Evolutionary conservation across 495 filamentous ascomycete species (phyloP), one percentile per base, ranked within the genome.

Genomic region (Cetradonia linearis): DNA sequence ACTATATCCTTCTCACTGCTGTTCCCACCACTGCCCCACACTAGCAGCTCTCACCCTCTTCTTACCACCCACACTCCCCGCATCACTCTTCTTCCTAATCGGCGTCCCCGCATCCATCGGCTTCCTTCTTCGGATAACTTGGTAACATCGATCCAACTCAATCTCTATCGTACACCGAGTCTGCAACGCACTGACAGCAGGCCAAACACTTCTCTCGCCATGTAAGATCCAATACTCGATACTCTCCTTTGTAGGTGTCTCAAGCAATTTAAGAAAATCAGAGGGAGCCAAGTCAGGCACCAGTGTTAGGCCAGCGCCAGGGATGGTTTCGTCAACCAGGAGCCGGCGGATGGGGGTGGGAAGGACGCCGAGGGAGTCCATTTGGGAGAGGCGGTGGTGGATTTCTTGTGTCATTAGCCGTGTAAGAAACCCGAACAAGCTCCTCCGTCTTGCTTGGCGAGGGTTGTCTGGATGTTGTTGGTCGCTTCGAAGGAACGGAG

Each of bases 151-250:
- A 68, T 96, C 91, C 23, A 96, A 73, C 68, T 93, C 89, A 52
- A 88, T 84, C 70, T 97, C 92, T 16, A 96, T 78, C 23, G 84
- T 86, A 67, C 89, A 91, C n/a, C 92, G 75, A 8, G 95, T 83
- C 66, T 83, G 86, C 57, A 97, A 73, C 16, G 90, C 88, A 31
- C 82, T 82, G 48, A 95, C 81, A n/a, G 89, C 88, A 5, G 92
- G 92, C 92, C 92, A 97, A 0, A 95, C 89, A 57, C 87, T 89
- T 42, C 86, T 71, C 73, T 96, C 91, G 9, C 92, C 92, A 46
- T 86, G 77, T 23, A 84, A 69, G 60, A 92, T 89, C 92, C 92
- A 96, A 62, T 91, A 86, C 30, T 89, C 83, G 13, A 96, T 72
- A 27, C 83, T 82, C 58, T 85, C 81, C 54, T 80, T 77, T 20